These are phyloP conservation scores for Tanacetum coccineum DNA, from an alignment of 129 eudicot species.

Conservation along the genomic window DNA sequence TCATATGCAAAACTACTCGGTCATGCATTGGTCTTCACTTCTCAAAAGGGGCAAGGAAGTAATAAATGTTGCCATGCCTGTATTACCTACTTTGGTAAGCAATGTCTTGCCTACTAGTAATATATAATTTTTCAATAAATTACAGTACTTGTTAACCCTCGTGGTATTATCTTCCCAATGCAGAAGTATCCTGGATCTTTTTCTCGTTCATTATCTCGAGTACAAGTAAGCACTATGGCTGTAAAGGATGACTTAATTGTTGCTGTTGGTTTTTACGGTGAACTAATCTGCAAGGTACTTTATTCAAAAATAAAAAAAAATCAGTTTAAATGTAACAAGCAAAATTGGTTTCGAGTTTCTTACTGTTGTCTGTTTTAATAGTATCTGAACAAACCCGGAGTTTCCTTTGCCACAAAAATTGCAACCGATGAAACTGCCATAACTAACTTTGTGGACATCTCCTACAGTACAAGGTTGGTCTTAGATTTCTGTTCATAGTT, in stretches of 20 bases:
- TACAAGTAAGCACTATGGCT: conserved; percentile 86
- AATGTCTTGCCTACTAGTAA: not conserved
- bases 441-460: conserved; percentile 70
- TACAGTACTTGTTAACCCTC: not conserved
- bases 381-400: conserved; percentile 67
- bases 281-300: conserved; percentile 80
- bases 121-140: not conserved
- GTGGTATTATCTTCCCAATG: not conserved
- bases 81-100: conserved; percentile 65
- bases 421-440: conserved; percentile 60
- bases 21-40: conserved; percentile 95
- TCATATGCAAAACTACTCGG: conserved; percentile 78
- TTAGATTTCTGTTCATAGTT: not conserved
- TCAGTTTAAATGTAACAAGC: not conserved
- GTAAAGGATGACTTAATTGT: conserved; percentile 75
- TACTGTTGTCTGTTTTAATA: conserved; percentile 18
- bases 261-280: conserved; percentile 96
- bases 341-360: not conserved
- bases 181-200: conserved; percentile 66
- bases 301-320: too few relatives aligned
- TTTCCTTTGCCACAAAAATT: conserved; percentile 66
- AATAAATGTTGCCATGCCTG: conserved; percentile 68
- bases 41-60: conserved; percentile 63
- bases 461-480: conserved; percentile 41
- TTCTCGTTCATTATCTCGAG: conserved; percentile 70